Conservation (phyloP, 2,329 filamentous ascomycete species). For the Apiospora saccharicola region DNA sequence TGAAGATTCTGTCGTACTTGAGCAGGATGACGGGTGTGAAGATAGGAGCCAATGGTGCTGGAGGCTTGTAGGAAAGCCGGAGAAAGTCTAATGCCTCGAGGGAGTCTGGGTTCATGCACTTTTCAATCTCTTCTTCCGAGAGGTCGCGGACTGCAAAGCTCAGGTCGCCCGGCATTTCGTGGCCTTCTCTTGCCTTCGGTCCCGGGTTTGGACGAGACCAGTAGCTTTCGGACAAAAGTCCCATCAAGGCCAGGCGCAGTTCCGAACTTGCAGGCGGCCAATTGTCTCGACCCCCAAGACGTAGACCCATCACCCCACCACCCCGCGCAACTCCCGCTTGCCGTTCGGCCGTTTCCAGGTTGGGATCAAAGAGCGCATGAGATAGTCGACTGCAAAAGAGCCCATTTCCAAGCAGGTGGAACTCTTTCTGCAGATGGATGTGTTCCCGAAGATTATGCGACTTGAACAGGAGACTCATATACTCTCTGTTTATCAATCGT, state of each 20-base stretch:
- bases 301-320: constrained; percentile 80
- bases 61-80: constrained; percentile 82
- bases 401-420: constrained; percentile 85
- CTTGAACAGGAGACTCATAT: constrained; percentile 77
- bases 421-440: constrained; percentile 76
- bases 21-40: constrained; percentile 74
- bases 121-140: constrained; percentile 78
- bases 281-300: constrained; percentile 78
- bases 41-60: constrained; percentile 73
- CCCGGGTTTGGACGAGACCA: constrained; percentile 36
- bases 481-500: constrained; percentile 77
- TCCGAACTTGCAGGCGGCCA: constrained; percentile 97
- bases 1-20: constrained; percentile 89
- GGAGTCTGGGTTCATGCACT: constrained; percentile 81
- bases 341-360: constrained; percentile 80
- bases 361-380: constrained; percentile 83
- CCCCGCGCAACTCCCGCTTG: constrained; percentile 72
- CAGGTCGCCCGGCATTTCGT: constrained; percentile 70
- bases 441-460: constrained; percentile 76
- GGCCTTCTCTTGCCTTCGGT: constrained; percentile 37
- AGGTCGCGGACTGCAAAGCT: constrained; percentile 89
- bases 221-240: constrained; percentile 81
- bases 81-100: constrained; percentile 94
- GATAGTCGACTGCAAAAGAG: constrained; percentile 82
- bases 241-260: constrained; percentile 86